phyloP scores from a whole-genome alignment of 352 stramenopile species.

The Phytophthora melonis region DNA sequence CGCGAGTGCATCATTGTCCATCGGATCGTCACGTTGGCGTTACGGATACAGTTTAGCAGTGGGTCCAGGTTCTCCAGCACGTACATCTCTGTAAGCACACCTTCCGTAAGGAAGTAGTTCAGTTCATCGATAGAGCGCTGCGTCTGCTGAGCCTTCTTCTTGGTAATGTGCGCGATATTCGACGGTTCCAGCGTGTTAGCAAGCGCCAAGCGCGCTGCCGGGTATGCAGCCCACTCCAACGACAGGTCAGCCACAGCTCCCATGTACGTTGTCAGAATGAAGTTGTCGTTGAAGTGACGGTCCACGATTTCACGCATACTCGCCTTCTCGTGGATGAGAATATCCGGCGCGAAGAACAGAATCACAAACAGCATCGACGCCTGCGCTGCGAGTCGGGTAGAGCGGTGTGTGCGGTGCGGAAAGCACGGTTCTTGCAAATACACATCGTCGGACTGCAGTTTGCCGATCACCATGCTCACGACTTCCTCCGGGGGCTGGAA shows the following conservation, averaged over 20 bases:
- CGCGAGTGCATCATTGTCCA: conserved; percentile 96
- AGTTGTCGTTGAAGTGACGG: conserved; percentile 97
- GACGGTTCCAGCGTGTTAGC: conserved; percentile 88
- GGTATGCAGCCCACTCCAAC: conserved; percentile 93
- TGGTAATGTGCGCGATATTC: conserved; percentile 92
- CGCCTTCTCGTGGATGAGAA: conserved; percentile 92
- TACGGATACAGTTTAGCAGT: conserved; percentile 92
- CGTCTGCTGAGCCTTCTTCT: conserved; percentile 89
- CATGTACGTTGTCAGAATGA: conserved; percentile 96
- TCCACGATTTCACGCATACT: conserved; percentile 96
- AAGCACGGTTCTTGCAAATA: conserved; percentile 94
- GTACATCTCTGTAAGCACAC: conserved; percentile 93
- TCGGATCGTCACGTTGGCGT: conserved; percentile 93
- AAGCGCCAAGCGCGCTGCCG: conserved; percentile 89
- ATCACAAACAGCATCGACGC: conserved; percentile 97
- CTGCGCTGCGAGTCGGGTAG: conserved; percentile 90
- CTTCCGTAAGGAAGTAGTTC: conserved; percentile 92
- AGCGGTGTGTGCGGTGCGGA: conserved; percentile 93
- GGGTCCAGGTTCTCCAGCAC: conserved; percentile 93
- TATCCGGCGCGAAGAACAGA: conserved; percentile 94
- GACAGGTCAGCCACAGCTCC: conserved; percentile 93
- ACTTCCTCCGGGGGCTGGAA: conserved; percentile 91
- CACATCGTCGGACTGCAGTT: conserved; percentile 95
- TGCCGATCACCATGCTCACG: conserved; percentile 94
- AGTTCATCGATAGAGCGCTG: conserved; percentile 90